Percentiles rank a stretch among this genome's conserved stretches.
Evolutionary conservation across 305 asterid species (phyloP).

Genomic region (Ilex paraguariensis): DNA sequence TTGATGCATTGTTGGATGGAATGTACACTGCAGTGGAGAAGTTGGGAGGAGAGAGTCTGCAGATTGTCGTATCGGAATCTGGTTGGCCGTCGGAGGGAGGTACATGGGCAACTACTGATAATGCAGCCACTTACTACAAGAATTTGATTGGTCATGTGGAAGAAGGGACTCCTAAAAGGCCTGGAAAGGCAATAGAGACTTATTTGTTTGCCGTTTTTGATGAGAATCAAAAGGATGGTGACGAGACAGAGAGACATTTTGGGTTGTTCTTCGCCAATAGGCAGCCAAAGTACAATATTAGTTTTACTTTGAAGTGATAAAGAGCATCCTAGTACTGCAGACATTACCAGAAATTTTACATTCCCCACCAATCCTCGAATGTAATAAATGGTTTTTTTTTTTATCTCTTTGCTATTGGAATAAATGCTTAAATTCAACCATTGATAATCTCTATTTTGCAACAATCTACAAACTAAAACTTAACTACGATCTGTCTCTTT

Average conservation of each 20-base stretch:
- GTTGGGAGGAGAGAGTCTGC: not conserved
- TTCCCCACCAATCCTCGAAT: too few relatives aligned
- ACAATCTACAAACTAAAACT: too few relatives aligned
- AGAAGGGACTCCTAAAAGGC: too few relatives aligned
- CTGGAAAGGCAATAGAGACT: too few relatives aligned
- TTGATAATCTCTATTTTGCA: too few relatives aligned
- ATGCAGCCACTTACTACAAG: not conserved
- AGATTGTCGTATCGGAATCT: not conserved
- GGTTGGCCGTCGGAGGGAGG: not conserved
- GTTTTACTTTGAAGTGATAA: not conserved
- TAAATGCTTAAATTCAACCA: too few relatives aligned
- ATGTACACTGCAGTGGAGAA: not conserved
- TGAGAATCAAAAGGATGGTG: not conserved
- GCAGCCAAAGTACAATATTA: not conserved
- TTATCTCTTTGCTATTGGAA: too few relatives aligned
- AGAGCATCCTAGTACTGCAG: too few relatives aligned
- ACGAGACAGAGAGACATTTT: not conserved
- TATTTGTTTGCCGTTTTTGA: not conserved
- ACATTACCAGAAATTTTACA: too few relatives aligned
- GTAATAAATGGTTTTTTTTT: too few relatives aligned
- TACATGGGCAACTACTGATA: not conserved
- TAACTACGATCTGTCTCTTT: too few relatives aligned
- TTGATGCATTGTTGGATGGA: not conserved
- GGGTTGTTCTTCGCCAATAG: not conserved
- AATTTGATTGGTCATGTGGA: too few relatives aligned